Evolutionary conservation across 208 protist species (phyloP).

Genomic region (Crithidia bombi): DNA sequence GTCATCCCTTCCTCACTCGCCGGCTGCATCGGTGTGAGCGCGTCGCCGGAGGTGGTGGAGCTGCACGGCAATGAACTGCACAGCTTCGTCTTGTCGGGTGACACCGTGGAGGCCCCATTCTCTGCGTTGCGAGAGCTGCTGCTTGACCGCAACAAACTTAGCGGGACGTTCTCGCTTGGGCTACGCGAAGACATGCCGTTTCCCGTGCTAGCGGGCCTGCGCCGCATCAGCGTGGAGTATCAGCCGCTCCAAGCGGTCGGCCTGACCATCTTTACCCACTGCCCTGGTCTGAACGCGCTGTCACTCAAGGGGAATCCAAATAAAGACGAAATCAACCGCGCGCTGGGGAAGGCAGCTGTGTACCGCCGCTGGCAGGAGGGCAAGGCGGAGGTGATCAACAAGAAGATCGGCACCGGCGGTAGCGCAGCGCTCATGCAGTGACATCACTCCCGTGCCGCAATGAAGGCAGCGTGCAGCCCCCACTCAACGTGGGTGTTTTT

Average conservation of each 20-base stretch:
- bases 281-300: slow-evolving; percentile 35
- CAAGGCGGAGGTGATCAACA: slow-evolving; percentile 33
- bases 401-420: slow-evolving; percentile 31
- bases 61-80: slow-evolving; percentile 23
- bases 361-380: slow-evolving; percentile 40
- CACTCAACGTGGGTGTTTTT: not conserved
- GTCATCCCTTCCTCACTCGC: slow-evolving; percentile 26
- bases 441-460: not conserved
- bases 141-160: slow-evolving; percentile 42
- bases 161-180: slow-evolving; percentile 32
- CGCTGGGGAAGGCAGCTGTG: slow-evolving; percentile 21
- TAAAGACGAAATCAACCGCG: slow-evolving; percentile 23
- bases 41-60: slow-evolving; percentile 24
- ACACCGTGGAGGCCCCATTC: slow-evolving; percentile 12
- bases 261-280: slow-evolving; percentile 32
- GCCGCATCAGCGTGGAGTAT: slow-evolving; percentile 29
- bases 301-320: slow-evolving; percentile 29
- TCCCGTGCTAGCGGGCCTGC: slow-evolving; percentile 27
- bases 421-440: slow-evolving; percentile 24
- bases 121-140: slow-evolving; percentile 43
- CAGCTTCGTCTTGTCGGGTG: slow-evolving; percentile 28
- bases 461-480: not conserved
- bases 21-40: slow-evolving; percentile 27
- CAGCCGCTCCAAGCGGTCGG: slow-evolving; percentile 30
- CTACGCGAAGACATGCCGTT: not conserved